phyloP scores from a whole-genome alignment of 257 asterid species.

The Solanum corneliomulleri region DNA sequence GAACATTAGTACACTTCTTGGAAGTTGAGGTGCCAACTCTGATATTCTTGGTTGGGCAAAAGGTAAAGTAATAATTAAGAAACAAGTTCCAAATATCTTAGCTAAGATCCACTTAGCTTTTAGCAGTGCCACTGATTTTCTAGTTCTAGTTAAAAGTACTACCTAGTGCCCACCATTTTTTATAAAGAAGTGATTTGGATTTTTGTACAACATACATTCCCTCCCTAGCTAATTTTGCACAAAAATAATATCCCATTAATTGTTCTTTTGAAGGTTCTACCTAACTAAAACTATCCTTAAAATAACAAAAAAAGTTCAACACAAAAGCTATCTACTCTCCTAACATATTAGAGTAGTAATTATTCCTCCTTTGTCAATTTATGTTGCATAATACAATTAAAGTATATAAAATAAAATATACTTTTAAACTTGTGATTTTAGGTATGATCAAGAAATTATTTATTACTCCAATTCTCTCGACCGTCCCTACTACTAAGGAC shows the following conservation, averaged over 20 bases:
- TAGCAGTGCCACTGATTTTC: not conserved
- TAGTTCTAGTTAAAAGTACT: not conserved
- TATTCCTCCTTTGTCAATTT: not conserved
- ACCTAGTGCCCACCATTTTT: not conserved
- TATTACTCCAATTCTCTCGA: not conserved
- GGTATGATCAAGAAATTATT: not conserved
- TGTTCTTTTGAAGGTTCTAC: not conserved
- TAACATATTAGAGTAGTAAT: not conserved
- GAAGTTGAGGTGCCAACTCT: not conserved
- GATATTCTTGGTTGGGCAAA: not conserved
- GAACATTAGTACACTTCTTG: not conserved
- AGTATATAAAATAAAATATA: not conserved
- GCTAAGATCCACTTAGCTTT: not conserved
- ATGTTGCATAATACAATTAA: not conserved
- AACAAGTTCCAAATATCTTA: not conserved
- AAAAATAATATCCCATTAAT: not conserved
- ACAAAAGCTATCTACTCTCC: not conserved
- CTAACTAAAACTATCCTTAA: not conserved
- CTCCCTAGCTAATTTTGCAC: not conserved
- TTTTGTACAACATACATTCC: constrained; percentile 6
- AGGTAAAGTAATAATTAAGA: not conserved
- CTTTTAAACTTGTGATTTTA: not conserved
- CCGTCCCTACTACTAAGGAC: not conserved
- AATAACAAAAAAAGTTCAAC: not conserved
- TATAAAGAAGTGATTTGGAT: constrained; percentile 1